These are phyloP conservation scores for Camelina hispida DNA, from an alignment of 345 rosid species.

Conservation along the genomic window DNA sequence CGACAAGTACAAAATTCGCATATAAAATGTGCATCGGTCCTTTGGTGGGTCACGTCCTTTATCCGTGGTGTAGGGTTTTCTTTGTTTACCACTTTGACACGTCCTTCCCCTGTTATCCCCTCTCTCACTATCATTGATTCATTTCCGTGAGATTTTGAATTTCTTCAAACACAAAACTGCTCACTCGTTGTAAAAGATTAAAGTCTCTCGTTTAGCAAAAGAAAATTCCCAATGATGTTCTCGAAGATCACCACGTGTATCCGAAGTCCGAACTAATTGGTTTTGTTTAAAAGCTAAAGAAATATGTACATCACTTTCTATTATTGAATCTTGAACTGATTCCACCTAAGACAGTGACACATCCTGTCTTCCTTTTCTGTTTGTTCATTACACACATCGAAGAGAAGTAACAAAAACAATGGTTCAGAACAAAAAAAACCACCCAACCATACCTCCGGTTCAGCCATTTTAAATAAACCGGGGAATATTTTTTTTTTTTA, in stretches of 20 bases:
- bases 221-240: conserved; percentile 32
- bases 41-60: conserved; percentile 32
- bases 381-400: conserved; percentile 17
- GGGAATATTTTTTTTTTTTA: background rate
- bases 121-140: background rate
- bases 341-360: conserved; percentile 32
- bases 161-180: background rate
- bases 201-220: conserved; percentile 19
- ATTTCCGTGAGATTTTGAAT: conserved; percentile 43
- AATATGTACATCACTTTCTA: conserved; percentile 28
- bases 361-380: conserved; percentile 1
- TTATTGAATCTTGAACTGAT: conserved; percentile 32
- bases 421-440: conserved; percentile 17
- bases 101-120: conserved; percentile 19
- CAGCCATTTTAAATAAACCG: background rate
- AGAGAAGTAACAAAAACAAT: background rate
- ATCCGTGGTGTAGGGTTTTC: conserved; percentile 28
- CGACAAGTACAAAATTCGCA: conserved; percentile 23
- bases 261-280: conserved; percentile 8
- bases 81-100: conserved; percentile 27
- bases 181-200: conserved; percentile 12
- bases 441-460: conserved; percentile 14
- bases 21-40: conserved; percentile 13
- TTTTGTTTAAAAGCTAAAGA: background rate
- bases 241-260: conserved; percentile 34